Evolutionary conservation across 164 flowering plant species (phyloP).

Genomic region (Stephania yunnanensis): DNA sequence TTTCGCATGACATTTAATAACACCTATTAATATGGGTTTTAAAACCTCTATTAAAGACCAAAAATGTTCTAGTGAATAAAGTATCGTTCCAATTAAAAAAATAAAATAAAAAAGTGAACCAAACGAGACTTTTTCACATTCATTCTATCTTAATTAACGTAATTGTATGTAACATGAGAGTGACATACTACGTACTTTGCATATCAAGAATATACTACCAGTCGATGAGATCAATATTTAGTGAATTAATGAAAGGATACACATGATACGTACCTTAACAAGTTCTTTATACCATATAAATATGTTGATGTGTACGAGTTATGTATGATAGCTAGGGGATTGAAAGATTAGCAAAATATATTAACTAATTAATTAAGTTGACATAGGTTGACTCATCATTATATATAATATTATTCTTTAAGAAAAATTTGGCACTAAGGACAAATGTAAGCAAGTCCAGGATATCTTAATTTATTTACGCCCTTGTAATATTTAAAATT

Average conservation of each 20-base stretch:
- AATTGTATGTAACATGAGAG: background rate
- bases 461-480: background rate
- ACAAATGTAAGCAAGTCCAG: background rate
- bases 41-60: too few relatives aligned
- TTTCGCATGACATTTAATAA: too few relatives aligned
- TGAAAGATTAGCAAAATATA: background rate
- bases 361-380: background rate
- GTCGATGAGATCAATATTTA: constrained; percentile 15
- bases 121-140: background rate
- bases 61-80: too few relatives aligned
- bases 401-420: background rate
- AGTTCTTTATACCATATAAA: background rate
- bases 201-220: constrained; percentile 17
- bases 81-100: too few relatives aligned
- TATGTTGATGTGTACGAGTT: too few relatives aligned
- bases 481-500: background rate
- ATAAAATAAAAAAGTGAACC: too few relatives aligned
- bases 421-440: background rate
- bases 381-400: background rate
- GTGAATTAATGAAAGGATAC: background rate
- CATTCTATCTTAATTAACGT: background rate
- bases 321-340: background rate
- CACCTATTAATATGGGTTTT: too few relatives aligned
- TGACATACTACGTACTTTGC: background rate
- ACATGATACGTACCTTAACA: background rate